Evolutionary conservation across 2,329 filamentous ascomycete genomes (phyloP), one percentile per base, ranked within the genome.

Genomic region (Epichloe uncinata): DNA sequence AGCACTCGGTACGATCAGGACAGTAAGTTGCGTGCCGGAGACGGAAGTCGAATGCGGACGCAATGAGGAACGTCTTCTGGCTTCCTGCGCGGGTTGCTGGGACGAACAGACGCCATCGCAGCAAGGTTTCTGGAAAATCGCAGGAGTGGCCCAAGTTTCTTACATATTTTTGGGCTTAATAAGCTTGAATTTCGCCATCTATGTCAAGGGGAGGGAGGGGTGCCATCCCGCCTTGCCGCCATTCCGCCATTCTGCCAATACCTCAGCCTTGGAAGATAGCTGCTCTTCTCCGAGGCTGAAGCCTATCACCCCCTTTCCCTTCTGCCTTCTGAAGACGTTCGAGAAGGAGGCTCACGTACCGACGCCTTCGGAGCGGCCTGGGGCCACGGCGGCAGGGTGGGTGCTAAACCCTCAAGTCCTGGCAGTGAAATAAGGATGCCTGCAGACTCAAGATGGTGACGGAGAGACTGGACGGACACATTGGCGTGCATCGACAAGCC

Each of bases 261-360:
- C 11, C 33, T 38, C 35, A 41, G 45, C 37, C 26, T 47, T 11
- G 37, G 9, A 47, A 40, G 45, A 13, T 6, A 38, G 37, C 36
- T 26, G 22, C 22, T 26, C 22, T 26, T 26, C 22, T 26, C 7
- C 7, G 22, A 26, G 6, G 22, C 22, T 47, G 37, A 47, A 22
- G 35, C 35, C 45, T 20, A 11, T 12, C 22, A 2, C 22, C 22
- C n/a, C 6, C 12, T 16, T 9, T 13, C 12, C 7, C 15, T 8
- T 8, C 42, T 40, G 16, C 7, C 22, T 60, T 62, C 60, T 56
- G 54, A 52, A 44, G 50, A 49, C 48, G 54, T 62, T 62, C 60
- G 54, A 62, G 60, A 62, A 62, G n/a, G 15, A 42, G 38, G 7
- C 16, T 3, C 26, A 30, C 26, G 8, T 3, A 30, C 26, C 26